phyloP scores from a whole-genome alignment of 164 flowering plant species.

The Echeveria elegans region DNA sequence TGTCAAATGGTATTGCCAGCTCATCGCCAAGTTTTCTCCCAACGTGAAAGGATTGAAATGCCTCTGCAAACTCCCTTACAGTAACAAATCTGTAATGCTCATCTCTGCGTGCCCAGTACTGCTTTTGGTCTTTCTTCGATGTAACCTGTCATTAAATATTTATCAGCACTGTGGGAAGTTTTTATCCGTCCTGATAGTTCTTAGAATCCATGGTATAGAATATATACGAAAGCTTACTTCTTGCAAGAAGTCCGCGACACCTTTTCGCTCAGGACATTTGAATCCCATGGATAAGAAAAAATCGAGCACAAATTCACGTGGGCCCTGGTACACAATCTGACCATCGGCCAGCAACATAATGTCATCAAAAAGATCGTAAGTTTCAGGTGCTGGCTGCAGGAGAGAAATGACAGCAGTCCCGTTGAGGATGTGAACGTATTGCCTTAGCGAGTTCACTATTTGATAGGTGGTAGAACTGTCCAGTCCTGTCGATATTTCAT shows the following conservation, averaged over 20 bases:
- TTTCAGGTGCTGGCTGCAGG: constrained; percentile 36
- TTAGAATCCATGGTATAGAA: background rate
- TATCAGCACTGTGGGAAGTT: background rate
- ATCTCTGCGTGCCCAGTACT: constrained; percentile 22
- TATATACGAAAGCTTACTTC: constrained; percentile 9
- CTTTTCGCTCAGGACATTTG: constrained; percentile 30
- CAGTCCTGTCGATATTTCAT: constrained; percentile 33
- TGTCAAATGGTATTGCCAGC: constrained; percentile 30
- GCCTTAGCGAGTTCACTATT: constrained; percentile 27
- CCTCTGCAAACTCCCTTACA: constrained; percentile 22
- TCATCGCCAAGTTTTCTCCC: constrained; percentile 18
- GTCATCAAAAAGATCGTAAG: constrained; percentile 33
- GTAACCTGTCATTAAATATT: constrained; percentile 17
- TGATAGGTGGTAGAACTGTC: constrained; percentile 31
- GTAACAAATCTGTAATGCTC: constrained; percentile 20
- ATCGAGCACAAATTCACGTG: constrained; percentile 25
- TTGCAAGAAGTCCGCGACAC: constrained; percentile 27
- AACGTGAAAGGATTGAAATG: constrained; percentile 25
- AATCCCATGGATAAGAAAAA: constrained; percentile 30
- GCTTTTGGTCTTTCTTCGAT: constrained; percentile 25
- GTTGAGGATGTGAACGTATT: constrained; percentile 21
- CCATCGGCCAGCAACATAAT: constrained; percentile 30
- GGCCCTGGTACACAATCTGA: constrained; percentile 29
- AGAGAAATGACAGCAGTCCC: constrained; percentile 27
- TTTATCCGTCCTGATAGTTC: constrained; percentile 8